Conservation (phyloP, 805 yeast genomes). For the Saccharomycopsis malanga region DNA sequence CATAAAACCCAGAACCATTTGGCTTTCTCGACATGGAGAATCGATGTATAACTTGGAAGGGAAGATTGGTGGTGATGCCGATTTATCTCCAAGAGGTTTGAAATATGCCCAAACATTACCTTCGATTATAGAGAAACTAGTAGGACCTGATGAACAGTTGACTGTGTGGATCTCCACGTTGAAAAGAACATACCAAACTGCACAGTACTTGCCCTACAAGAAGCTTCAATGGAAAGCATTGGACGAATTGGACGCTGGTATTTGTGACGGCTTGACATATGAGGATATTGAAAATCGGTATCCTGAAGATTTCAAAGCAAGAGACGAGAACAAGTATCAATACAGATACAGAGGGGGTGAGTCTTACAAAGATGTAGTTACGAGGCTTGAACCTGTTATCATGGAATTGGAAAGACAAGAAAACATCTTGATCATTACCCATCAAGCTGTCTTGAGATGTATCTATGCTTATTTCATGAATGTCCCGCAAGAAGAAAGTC, state of each 20-base stretch:
- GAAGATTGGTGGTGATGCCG: constrained; percentile 91
- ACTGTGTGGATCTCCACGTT: constrained; percentile 94
- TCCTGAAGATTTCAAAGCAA: constrained; percentile 92
- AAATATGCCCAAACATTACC: constrained; percentile 68
- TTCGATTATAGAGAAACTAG: constrained; percentile 45
- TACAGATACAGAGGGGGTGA: constrained; percentile 97
- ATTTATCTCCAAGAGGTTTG: constrained; percentile 69
- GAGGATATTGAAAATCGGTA: constrained; percentile 65
- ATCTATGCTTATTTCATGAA: constrained; percentile 98
- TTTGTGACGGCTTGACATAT: constrained; percentile 88
- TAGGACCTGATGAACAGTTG: constrained; percentile 38
- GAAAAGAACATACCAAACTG: constrained; percentile 69
- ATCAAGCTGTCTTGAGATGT: constrained; percentile 95
- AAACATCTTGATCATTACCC: constrained; percentile 90
- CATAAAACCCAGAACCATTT: constrained; percentile 84
- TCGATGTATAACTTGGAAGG: constrained; percentile 88
- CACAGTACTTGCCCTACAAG: constrained; percentile 68
- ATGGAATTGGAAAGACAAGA: constrained; percentile 98
- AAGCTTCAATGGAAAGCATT: constrained; percentile 96
- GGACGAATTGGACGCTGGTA: constrained; percentile 91
- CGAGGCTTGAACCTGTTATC: constrained; percentile 91
- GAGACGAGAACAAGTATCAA: constrained; percentile 93
- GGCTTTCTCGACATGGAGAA: constrained; percentile 96
- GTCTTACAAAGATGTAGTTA: constrained; percentile 90
- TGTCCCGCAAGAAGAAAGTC: constrained; percentile 93